Percentiles rank a stretch among this genome's conserved stretches.
Conservation (phyloP, 1,284 basidiomycete genomes). For the Papiliotrema nemorosa region DNA sequence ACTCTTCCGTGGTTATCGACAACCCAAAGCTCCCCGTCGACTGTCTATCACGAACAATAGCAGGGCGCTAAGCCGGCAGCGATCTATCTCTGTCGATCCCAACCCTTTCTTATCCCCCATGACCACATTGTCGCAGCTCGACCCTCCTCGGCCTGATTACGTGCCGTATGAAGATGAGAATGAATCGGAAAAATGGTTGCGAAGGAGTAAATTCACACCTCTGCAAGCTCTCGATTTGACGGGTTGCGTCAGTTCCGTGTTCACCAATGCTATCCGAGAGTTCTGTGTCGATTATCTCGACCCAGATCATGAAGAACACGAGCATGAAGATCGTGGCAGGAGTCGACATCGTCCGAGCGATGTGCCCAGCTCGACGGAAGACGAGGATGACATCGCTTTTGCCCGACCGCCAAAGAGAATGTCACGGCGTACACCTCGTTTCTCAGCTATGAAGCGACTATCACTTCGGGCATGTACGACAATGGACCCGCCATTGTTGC, state of each 20-base stretch:
- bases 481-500: constrained; percentile 66
- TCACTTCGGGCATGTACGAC: constrained; percentile 81
- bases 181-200: constrained; percentile 65
- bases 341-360: constrained; percentile 7
- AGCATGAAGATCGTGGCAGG: constrained; percentile 49
- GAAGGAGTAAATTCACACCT: constrained; percentile 52
- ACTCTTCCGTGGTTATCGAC: constrained; percentile 66
- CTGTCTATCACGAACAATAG: constrained; percentile 12
- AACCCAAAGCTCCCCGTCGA: constrained; percentile 27
- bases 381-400: constrained; percentile 21
- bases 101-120: constrained; percentile 12
- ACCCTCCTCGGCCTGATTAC: constrained; percentile 38
- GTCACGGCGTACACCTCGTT: constrained; percentile 49
- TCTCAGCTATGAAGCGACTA: constrained; percentile 76
- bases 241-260: constrained; percentile 86
- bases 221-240: constrained; percentile 89
- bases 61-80: constrained; percentile 21
- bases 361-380: constrained; percentile 20
- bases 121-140: constrained; percentile 23
- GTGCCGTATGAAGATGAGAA: constrained; percentile 47
- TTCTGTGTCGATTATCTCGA: constrained; percentile 71
- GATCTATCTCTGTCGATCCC: constrained; percentile 29
- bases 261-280: constrained; percentile 74
- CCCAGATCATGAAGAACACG: constrained; percentile 51
- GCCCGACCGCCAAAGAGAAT: constrained; percentile 1